A percentile compares a stretch with the other conserved stretches of the same genome.
Evolutionary conservation across 495 filamentous ascomycete genomes (phyloP).

Genomic region (Podospora tetraspora): DNA sequence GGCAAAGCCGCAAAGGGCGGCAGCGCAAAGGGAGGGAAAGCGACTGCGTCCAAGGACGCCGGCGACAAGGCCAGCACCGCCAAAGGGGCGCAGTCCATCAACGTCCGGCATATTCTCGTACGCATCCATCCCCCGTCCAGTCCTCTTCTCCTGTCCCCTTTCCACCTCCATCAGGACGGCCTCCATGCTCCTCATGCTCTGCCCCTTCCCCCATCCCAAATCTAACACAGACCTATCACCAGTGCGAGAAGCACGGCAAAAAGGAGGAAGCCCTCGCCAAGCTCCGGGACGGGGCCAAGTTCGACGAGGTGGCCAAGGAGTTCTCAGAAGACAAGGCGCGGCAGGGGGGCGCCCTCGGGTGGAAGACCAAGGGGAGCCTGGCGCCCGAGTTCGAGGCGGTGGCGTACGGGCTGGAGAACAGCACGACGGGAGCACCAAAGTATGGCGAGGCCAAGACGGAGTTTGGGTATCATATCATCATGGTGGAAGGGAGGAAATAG

Average conservation of each 20-base stretch:
- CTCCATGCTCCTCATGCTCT: no score
- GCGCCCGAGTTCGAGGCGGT: conserved; percentile 73
- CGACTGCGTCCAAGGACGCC: conserved; percentile 7
- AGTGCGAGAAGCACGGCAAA: conserved; percentile 85
- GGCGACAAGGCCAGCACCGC: conserved; percentile 43
- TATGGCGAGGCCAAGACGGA: conserved; percentile 76
- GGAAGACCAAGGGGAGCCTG: conserved; percentile 72
- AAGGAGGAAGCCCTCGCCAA: conserved; percentile 84
- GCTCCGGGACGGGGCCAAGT: conserved; percentile 69
- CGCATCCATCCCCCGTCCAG: conserved; percentile 13
- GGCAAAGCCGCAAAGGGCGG: conserved; percentile 11
- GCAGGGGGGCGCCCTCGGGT: conserved; percentile 75
- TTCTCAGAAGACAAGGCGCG: conserved; percentile 88
- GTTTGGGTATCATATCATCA: conserved; percentile 90
- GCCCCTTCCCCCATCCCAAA: no score
- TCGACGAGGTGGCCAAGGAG: conserved; percentile 81
- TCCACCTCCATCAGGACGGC: no score
- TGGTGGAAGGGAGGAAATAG: conserved; percentile 55
- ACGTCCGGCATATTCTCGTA: conserved; percentile 85
- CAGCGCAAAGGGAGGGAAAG: conserved; percentile 3
- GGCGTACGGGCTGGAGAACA: conserved; percentile 72
- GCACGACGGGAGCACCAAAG: conserved; percentile 69
- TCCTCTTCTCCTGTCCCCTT: no score
- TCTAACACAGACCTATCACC: neutral
- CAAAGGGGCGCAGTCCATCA: conserved; percentile 74